Evolutionary conservation across 306 rosid genomes (phyloP).

Genomic region (Albizia julibrissin): DNA sequence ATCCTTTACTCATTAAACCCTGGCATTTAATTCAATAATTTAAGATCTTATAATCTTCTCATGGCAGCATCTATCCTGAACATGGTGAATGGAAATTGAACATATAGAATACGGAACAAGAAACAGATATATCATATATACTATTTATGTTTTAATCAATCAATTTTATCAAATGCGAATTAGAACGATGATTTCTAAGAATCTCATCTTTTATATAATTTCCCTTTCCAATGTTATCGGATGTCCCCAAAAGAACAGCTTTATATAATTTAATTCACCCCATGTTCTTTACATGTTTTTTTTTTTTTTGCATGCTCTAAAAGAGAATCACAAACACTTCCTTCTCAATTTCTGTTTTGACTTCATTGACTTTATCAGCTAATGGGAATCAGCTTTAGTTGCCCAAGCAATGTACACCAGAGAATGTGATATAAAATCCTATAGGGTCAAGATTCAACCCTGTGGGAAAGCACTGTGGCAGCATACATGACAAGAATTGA

Average conservation of each 20-base stretch:
- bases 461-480: conserved; percentile 5
- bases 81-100: not conserved
- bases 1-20: not conserved
- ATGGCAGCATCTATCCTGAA: not conserved
- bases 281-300: not conserved
- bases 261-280: not conserved
- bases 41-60: not conserved
- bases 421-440: conserved; percentile 1
- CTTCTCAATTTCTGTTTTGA: not conserved
- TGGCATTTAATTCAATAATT: not conserved
- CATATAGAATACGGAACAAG: not conserved
- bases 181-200: not conserved
- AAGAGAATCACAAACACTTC: not conserved
- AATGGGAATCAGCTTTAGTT: not conserved
- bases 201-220: not conserved
- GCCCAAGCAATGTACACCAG: conserved; percentile 1
- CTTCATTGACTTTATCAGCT: not conserved
- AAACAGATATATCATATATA: not conserved
- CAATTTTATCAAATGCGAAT: not conserved
- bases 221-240: no score
- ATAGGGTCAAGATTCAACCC: not conserved
- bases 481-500: not conserved
- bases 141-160: not conserved
- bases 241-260: no score
- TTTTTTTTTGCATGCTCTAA: not conserved